phyloP scores from a whole-genome alignment of 2,329 filamentous ascomycete genomes.

The Cordyceps farinosa region DNA sequence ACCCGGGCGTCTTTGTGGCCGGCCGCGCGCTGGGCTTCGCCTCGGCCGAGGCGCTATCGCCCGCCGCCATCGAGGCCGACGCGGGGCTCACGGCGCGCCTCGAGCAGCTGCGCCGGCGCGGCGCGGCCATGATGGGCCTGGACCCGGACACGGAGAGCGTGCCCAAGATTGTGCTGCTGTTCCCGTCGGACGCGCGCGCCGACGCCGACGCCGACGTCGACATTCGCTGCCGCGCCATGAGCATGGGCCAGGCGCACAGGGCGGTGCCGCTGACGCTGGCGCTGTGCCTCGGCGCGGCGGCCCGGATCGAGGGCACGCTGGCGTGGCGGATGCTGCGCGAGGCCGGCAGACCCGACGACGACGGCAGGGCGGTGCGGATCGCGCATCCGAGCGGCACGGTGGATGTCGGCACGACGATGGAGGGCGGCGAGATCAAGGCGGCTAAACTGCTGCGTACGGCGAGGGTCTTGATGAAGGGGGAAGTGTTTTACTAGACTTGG shows the following conservation, averaged over 20 bases:
- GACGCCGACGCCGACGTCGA: constrained; percentile 26
- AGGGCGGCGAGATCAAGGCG: constrained; percentile 38
- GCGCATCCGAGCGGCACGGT: constrained; percentile 46
- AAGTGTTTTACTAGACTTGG: constrained; percentile 39
- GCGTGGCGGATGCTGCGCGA: constrained; percentile 23
- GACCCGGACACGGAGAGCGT: constrained; percentile 45
- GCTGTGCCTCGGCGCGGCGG: constrained; percentile 48
- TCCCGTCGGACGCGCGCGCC: constrained; percentile 32
- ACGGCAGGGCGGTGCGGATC: constrained; percentile 34
- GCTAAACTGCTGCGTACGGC: constrained; percentile 47
- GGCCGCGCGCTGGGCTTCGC: constrained; percentile 30
- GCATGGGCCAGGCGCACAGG: constrained; percentile 54
- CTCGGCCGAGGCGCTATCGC: constrained; percentile 48
- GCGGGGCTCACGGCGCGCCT: constrained; percentile 42
- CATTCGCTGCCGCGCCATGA: constrained; percentile 47
- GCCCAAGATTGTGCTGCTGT: constrained; percentile 56
- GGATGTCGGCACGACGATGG: constrained; percentile 42
- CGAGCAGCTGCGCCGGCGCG: constrained; percentile 54
- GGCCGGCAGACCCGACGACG: not conserved
- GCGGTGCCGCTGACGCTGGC: constrained; percentile 55
- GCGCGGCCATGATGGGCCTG: constrained; percentile 60
- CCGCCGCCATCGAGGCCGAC: constrained; percentile 49
- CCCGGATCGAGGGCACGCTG: constrained; percentile 43
- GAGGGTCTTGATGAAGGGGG: constrained; percentile 47
- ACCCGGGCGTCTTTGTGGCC: constrained; percentile 60